Evolutionary conservation across 148 eudicot species (phyloP), one percentile per base, ranked within the genome.

Genomic region (Cornus kousa): DNA sequence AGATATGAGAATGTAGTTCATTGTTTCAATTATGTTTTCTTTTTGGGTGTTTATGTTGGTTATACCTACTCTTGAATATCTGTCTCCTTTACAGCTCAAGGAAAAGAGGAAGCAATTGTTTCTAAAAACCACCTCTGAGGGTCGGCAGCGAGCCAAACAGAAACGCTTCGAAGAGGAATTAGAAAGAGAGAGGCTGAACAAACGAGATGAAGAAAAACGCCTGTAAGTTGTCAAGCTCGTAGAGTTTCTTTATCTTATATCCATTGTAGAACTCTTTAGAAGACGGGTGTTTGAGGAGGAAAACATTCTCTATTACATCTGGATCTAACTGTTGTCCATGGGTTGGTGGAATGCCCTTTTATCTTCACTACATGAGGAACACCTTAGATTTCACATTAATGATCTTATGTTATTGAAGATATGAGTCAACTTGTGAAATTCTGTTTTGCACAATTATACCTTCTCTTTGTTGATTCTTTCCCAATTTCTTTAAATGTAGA

Each of bases 141-240:
- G 92, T 60, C 91, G 99, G 77, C 97, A 94, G 83, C 92, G 94
- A 88, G 97, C 95, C 67, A 97, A 91, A 81, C 99, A 94, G 87
- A 94, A 90, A 82, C 98, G 97, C 74, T 72, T 84, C 20, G 99
- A 93, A 78, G 98, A 94, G 85, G 99, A 94, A 74, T 59, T 88
- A 78, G 91, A 84, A 71, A 81, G 92, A 82, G 99, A 89, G 80
- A 92, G 86, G 86, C 88, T 84, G 86, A 92, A 85, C 86, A 90
- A 89, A 77, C 87, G 84, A 77, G 99, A 97, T 79, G 99, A 97
- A 88, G 89, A 88, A 80, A 97, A 81, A 74, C 92, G 99, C 80
- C 80, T 90, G 99, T 97, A 91, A 71, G 94, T 87, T 77, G 19
- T 78, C 60, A 46, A 53, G 43, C 71, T 75, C 55, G 2, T 68